Base-by-base conservation (phyloP, 176 grass and related monocot genomes). In the maize (Zea mays) region DNA sequence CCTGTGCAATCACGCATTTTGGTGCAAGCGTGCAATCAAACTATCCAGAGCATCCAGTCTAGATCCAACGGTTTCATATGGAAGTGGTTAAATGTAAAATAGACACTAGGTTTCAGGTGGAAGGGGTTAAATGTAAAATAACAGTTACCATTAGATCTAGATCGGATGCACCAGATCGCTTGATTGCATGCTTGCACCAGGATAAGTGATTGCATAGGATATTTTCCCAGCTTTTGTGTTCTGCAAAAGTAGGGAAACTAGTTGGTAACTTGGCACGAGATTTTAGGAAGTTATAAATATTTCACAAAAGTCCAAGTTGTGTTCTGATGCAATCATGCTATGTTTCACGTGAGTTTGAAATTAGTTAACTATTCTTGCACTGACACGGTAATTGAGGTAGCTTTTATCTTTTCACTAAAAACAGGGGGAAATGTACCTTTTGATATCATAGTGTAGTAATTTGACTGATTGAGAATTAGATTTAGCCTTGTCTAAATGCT, bases 401-500 rank as follows among this genome's bases (percentile, higher is more conserved):
- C 21, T 85, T 37, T 14, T 62, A 21, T 33, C 60, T 74, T 3
- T 49, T 34, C 58, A 10, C 62, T 34, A 16, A 54, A 77, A 37
- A 45, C 50, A 52, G 62, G 34, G 20, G 2, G 70, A 63, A 84
- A 35, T 1, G 0, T 64, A 73, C 36, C 4, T 43, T 56, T 49
- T 34, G 73, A 36, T 56, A 4, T 45, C 39, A 36, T 8, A 64
- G 45, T 44, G 15, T 5, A 33, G 69, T 48, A 65, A 43, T 57
- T 0, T 19, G 7, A 8, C 2, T 41, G 50, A 46, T 86, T 54
- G n/a, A 66, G 45, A 63, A 67, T 17, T 67, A 48, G 10, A 68
- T 67, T 60, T 52, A 82, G 3, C 14, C 34, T 21, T 72, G 34
- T 79, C 64, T 77, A 73, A 39, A 71, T 75, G 27, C 72, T 52